A percentile compares a stretch with the other conserved stretches of the same genome.
These are phyloP conservation scores for Chrysophaeum taylorii DNA, from an alignment of 352 stramenopile genomes.

Conservation along the genomic window DNA sequence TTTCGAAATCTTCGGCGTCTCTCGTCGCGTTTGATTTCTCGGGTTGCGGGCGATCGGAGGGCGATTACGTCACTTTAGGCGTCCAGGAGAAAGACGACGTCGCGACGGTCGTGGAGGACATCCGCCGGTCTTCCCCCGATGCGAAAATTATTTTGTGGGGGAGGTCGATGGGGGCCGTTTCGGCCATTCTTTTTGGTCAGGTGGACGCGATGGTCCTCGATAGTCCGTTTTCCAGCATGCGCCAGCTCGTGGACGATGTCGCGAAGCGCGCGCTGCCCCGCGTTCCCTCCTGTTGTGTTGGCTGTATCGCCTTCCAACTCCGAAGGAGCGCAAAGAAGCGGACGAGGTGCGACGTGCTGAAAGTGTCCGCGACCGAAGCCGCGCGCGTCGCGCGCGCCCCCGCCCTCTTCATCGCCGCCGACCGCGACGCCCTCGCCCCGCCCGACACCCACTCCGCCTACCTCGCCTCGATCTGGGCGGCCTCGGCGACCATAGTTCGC, in stretches of 20 bases:
- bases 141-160: neutral
- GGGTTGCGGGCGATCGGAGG: neutral
- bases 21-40: constrained; percentile 11
- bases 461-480: neutral
- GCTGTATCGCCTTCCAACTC: neutral
- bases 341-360: neutral
- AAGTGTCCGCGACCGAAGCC: neutral
- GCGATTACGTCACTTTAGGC: neutral
- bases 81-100: neutral
- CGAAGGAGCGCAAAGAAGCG: neutral
- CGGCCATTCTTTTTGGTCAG: neutral
- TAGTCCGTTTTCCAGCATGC: neutral
- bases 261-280: neutral
- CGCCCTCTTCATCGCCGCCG: neutral
- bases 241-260: neutral
- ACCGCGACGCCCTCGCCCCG: neutral
- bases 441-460: neutral
- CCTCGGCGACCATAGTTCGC: neutral
- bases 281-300: neutral
- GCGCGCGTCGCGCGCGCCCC: neutral
- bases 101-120: neutral
- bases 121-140: neutral
- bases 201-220: neutral
- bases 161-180: neutral
- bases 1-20: too few relatives aligned